A percentile compares a stretch with the other conserved stretches of the same genome.
These are phyloP conservation scores for Colletotrichum sojae DNA, from an alignment of 2,329 filamentous ascomycete species.

Conservation along the genomic window DNA sequence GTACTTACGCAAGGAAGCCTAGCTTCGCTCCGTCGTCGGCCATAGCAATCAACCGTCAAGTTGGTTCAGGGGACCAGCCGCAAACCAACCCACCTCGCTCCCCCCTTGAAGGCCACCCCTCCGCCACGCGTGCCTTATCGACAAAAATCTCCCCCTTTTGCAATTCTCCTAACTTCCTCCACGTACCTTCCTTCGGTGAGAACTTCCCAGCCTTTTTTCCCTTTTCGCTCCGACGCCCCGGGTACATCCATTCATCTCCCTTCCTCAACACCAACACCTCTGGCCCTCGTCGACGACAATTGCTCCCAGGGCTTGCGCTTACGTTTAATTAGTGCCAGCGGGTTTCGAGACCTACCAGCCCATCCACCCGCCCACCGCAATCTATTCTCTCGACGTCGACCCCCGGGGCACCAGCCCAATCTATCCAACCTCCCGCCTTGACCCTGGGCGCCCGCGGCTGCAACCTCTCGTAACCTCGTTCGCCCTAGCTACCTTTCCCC, in stretches of 20 bases:
- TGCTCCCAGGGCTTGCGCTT: slow-evolving; percentile 23
- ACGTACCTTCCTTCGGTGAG: not conserved
- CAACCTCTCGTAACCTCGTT: slow-evolving; percentile 17
- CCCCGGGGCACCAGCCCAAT: slow-evolving; percentile 30
- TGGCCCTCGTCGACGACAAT: slow-evolving; percentile 10
- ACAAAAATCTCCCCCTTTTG: slow-evolving; percentile 20
- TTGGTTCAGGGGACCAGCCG: slow-evolving; percentile 5
- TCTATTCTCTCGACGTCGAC: slow-evolving; percentile 35
- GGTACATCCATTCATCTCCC: not conserved
- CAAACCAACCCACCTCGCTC: not conserved
- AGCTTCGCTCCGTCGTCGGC: slow-evolving; percentile 21
- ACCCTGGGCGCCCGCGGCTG: slow-evolving; percentile 36
- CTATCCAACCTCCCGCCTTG: slow-evolving; percentile 37
- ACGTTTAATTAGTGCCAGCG: slow-evolving; percentile 30
- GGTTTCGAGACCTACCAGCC: slow-evolving; percentile 26
- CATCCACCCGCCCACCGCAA: slow-evolving; percentile 38
- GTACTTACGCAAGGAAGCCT: slow-evolving; percentile 24
- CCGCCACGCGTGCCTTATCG: slow-evolving; percentile 19
- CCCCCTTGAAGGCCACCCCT: slow-evolving; percentile 22
- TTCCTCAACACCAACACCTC: not conserved
- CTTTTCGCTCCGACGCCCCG: slow-evolving; percentile 6
- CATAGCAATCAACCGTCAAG: not conserved
- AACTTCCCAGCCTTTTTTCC: slow-evolving; percentile 6
- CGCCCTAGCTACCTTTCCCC: slow-evolving; percentile 30
- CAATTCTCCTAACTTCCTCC: not conserved